Conservation (phyloP, 2,329 filamentous ascomycete genomes). For the Pseudogymnoascus sp. region DNA sequence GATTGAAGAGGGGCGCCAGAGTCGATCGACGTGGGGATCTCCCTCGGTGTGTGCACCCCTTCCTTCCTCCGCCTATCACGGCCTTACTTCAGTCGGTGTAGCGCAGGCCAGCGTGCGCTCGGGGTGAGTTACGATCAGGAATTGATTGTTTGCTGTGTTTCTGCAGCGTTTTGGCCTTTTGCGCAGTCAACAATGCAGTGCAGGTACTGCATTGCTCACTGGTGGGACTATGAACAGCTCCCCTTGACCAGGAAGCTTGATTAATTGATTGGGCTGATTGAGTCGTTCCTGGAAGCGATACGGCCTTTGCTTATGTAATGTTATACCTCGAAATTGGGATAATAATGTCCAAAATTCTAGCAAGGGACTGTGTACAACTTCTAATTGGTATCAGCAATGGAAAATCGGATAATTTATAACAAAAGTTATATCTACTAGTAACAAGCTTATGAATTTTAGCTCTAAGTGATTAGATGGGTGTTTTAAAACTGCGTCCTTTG, state of each 20-base stretch:
- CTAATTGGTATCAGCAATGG: too few relatives aligned
- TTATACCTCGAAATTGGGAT: not conserved
- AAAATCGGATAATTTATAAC: too few relatives aligned
- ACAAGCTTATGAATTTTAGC: too few relatives aligned
- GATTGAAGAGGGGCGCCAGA: not conserved
- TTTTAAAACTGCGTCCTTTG: too few relatives aligned
- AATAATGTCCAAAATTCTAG: not conserved
- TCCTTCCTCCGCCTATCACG: slow-evolving; percentile 3
- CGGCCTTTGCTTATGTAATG: not conserved
- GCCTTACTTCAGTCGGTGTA: not conserved
- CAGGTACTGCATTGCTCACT: slow-evolving; percentile 6
- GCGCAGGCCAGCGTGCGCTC: not conserved
- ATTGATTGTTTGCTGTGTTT: not conserved
- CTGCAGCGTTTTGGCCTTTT: not conserved
- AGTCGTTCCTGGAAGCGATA: not conserved
- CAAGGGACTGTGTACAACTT: too few relatives aligned
- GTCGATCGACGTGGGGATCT: not conserved
- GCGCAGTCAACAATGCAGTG: slow-evolving; percentile 7
- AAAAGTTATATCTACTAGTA: too few relatives aligned
- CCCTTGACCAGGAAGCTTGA: not conserved
- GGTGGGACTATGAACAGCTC: not conserved
- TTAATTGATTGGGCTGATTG: not conserved
- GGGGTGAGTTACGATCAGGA: not conserved
- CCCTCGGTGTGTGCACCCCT: not conserved
- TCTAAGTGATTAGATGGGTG: too few relatives aligned